phyloP scores from a whole-genome alignment of 83 land plant genomes.

The Picea abies region DNA sequence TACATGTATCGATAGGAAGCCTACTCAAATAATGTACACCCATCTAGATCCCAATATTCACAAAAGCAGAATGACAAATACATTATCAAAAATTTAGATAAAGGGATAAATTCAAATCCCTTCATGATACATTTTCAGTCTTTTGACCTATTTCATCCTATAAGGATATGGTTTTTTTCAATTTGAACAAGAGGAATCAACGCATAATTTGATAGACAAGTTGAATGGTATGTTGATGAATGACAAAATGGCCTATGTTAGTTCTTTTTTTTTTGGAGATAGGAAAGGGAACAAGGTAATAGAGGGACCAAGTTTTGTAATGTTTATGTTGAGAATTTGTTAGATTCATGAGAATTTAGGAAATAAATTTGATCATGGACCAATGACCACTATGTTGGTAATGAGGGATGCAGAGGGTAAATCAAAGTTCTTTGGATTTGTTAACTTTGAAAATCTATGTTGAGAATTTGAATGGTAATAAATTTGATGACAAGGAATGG shows the following conservation, averaged over 20 bases:
- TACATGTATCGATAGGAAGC: slow-evolving; percentile 53
- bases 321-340: slow-evolving; percentile 63
- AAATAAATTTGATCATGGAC: slow-evolving; percentile 55
- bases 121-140: slow-evolving; percentile 65
- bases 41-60: slow-evolving; percentile 67
- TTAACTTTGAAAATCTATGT: slow-evolving; percentile 75
- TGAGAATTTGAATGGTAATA: slow-evolving; percentile 61
- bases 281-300: slow-evolving; percentile 47
- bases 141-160: slow-evolving; percentile 73
- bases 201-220: slow-evolving; percentile 63
- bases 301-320: slow-evolving; percentile 41
- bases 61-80: slow-evolving; percentile 67
- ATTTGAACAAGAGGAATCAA: slow-evolving; percentile 62
- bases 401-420: slow-evolving; percentile 80
- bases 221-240: slow-evolving; percentile 81
- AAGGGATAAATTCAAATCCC: slow-evolving; percentile 60
- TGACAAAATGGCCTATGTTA: slow-evolving; percentile 77
- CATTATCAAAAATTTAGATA: slow-evolving; percentile 81
- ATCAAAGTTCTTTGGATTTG: slow-evolving; percentile 86
- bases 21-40: slow-evolving; percentile 69
- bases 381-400: slow-evolving; percentile 63
- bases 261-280: slow-evolving; percentile 64
- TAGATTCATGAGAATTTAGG: slow-evolving; percentile 56
- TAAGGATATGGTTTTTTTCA: slow-evolving; percentile 90
- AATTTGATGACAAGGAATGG: slow-evolving; percentile 74